phyloP scores from a whole-genome alignment of 352 stramenopile species.

The Elongisporangium undulatum region DNA sequence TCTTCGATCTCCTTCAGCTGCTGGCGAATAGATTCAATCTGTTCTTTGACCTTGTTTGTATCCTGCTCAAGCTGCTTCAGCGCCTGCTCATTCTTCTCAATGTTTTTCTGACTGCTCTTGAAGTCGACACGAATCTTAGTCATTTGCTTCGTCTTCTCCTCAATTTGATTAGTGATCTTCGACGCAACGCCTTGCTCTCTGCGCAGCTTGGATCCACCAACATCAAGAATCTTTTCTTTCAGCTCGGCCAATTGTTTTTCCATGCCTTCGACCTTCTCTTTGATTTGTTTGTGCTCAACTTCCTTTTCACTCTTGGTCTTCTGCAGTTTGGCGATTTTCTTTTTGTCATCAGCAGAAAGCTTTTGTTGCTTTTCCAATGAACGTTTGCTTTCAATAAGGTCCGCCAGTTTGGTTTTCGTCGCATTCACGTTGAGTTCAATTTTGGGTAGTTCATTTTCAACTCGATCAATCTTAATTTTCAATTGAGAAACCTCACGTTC shows the following conservation, averaged over 20 bases:
- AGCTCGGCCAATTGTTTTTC: slow-evolving; percentile 83
- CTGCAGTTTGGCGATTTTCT: slow-evolving; percentile 83
- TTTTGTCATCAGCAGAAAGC: slow-evolving; percentile 83
- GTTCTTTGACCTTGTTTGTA: slow-evolving; percentile 56
- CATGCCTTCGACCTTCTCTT: slow-evolving; percentile 64
- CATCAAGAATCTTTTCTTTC: slow-evolving; percentile 95
- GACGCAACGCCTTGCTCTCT: slow-evolving; percentile 90
- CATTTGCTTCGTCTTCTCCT: slow-evolving; percentile 88
- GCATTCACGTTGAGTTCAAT: slow-evolving; percentile 81
- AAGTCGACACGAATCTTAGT: slow-evolving; percentile 83
- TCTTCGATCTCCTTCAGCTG: slow-evolving; percentile 93
- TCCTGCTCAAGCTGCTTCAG: slow-evolving; percentile 74
- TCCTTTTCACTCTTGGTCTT: slow-evolving; percentile 88
- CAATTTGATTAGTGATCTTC: slow-evolving; percentile 80
- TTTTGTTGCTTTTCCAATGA: slow-evolving; percentile 85
- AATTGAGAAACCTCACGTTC: slow-evolving; percentile 85
- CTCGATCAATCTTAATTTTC: slow-evolving; percentile 84
- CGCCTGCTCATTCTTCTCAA: slow-evolving; percentile 58
- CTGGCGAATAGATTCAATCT: slow-evolving; percentile 80
- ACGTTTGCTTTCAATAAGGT: slow-evolving; percentile 53
- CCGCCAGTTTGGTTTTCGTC: slow-evolving; percentile 54
- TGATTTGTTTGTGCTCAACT: slow-evolving; percentile 68
- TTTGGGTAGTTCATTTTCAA: slow-evolving; percentile 90
- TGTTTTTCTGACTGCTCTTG: slow-evolving; percentile 80
- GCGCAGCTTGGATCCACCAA: slow-evolving; percentile 92